Evolutionary conservation across 768 basidiomycete genomes (phyloP).

Genomic region (Tulasnella sp.): DNA sequence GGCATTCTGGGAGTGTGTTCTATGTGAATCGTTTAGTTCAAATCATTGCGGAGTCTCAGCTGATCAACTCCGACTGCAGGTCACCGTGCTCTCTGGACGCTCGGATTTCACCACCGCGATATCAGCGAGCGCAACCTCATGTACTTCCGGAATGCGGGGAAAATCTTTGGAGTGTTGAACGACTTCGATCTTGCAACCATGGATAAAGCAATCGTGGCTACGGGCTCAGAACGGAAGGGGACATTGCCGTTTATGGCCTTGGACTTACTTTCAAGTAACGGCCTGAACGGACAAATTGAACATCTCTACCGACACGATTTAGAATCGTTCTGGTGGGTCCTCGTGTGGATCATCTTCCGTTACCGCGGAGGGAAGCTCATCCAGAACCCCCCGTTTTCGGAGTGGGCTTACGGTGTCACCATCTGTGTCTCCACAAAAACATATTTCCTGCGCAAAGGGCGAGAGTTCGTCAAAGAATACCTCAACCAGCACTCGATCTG

Average conservation of each 20-base stretch:
- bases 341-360: not conserved
- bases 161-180: conserved; percentile 23
- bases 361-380: not conserved
- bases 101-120: conserved; percentile 26
- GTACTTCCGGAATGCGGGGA: conserved; percentile 19
- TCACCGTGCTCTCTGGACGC: conserved; percentile 26
- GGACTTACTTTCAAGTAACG: conserved; percentile 21
- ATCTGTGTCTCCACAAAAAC: no score
- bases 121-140: conserved; percentile 29
- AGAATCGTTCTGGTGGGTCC: conserved; percentile 30
- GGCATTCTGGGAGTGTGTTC: conserved; percentile 24
- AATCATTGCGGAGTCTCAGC: conserved; percentile 24
- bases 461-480: no score
- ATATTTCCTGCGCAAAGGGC: no score
- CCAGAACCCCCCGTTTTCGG: not conserved
- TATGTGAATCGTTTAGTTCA: conserved; percentile 24
- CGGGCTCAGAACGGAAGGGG: conserved; percentile 20
- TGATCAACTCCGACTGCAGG: conserved; percentile 26
- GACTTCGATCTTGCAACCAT: conserved; percentile 27
- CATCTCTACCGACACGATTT: conserved; percentile 28
- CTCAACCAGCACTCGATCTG: no score
- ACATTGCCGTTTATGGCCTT: conserved; percentile 30
- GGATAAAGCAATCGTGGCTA: not conserved
- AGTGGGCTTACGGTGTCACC: not conserved
- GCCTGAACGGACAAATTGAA: conserved; percentile 17